phyloP scores from a whole-genome alignment of 345 rosid genomes.

The Toxicodendron radicans region DNA sequence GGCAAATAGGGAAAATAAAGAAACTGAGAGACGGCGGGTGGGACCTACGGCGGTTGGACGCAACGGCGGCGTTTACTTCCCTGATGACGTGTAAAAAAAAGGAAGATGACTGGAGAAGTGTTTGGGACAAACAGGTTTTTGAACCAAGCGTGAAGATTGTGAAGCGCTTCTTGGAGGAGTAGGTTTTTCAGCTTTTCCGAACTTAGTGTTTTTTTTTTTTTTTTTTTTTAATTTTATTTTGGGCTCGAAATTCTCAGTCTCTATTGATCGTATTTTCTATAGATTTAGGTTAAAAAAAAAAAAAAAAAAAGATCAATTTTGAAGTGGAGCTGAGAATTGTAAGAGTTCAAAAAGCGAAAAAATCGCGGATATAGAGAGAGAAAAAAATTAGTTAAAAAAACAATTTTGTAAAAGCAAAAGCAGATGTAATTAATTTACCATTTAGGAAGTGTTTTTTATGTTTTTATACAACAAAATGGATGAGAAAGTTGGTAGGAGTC shows the following conservation, averaged over 20 bases:
- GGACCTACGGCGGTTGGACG: conserved; percentile 74
- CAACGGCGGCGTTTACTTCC: conserved; percentile 55
- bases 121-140: conserved; percentile 70
- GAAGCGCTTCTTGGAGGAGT: conserved; percentile 64
- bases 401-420: background rate
- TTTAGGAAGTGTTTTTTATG: background rate
- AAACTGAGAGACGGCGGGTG: conserved; percentile 61
- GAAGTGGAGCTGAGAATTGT: background rate
- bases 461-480: background rate
- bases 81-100: conserved; percentile 25
- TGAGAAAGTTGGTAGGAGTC: background rate
- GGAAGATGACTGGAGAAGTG: conserved; percentile 40
- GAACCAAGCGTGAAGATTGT: conserved; percentile 70
- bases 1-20: conserved; percentile 69
- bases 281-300: background rate
- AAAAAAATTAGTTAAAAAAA: background rate
- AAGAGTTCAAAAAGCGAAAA: background rate
- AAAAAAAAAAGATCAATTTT: background rate
- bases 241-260: background rate
- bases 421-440: too few species aligned
- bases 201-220: conserved; percentile 10
- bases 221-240: background rate
- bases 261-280: background rate
- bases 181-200: conserved; percentile 53
- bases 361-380: background rate